These are phyloP conservation scores for Suillus subluteus DNA, from an alignment of 768 basidiomycete species.

Conservation along the genomic window DNA sequence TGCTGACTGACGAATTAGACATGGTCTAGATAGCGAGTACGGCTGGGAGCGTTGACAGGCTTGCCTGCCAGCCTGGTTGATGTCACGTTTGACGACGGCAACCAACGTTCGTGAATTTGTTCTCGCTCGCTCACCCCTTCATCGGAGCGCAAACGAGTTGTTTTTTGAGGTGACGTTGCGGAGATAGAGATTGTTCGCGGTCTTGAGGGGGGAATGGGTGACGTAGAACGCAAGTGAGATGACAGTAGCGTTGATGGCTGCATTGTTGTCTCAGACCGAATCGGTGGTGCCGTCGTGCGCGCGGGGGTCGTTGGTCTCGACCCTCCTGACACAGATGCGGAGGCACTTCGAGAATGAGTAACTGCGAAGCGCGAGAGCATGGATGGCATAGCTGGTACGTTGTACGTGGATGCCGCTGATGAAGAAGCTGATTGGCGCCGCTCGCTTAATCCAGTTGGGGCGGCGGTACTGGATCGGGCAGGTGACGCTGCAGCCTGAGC, in stretches of 20 bases:
- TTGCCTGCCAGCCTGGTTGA: too few relatives aligned
- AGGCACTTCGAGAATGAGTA: conserved; percentile 61
- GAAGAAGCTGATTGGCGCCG: conserved; percentile 35
- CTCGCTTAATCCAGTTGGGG: conserved; percentile 24
- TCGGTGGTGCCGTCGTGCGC: conserved; percentile 29
- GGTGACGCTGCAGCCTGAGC: conserved; percentile 23
- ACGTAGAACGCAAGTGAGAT: conserved; percentile 31
- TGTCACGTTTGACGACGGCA: neutral
- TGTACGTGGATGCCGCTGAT: conserved; percentile 36
- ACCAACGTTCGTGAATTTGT: neutral
- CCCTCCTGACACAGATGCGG: too few relatives aligned
- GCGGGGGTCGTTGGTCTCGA: conserved; percentile 33
- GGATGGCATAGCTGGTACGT: conserved; percentile 39
- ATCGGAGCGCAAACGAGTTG: conserved; percentile 62
- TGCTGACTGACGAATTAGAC: too few relatives aligned
- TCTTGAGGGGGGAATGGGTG: conserved; percentile 42
- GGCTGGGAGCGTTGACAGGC: too few relatives aligned
- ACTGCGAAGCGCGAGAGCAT: conserved; percentile 55
- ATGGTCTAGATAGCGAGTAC: too few relatives aligned
- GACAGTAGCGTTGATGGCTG: conserved; percentile 28
- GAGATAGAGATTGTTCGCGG: conserved; percentile 52
- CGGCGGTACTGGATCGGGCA: conserved; percentile 29
- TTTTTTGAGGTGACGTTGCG: conserved; percentile 55
- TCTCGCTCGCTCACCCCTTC: conserved; percentile 47
- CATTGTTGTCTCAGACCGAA: conserved; percentile 17